These are phyloP conservation scores for Phaeophleospora eucalypticola DNA, from an alignment of 2,329 filamentous ascomycete species.

Conservation along the genomic window DNA sequence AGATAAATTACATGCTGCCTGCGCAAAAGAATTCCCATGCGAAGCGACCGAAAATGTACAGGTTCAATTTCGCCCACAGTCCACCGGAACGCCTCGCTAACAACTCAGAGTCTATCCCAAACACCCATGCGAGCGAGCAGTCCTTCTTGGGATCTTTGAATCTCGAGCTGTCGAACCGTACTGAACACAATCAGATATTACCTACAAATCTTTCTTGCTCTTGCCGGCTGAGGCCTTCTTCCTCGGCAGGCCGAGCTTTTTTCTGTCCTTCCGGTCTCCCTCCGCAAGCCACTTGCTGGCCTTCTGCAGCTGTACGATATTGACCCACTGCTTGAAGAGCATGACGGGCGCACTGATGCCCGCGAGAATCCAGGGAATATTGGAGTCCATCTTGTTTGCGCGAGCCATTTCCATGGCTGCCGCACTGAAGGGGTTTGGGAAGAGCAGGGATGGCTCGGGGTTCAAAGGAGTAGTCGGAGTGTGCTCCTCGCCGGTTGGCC, in stretches of 20 bases:
- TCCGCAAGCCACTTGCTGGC: conserved; percentile 89
- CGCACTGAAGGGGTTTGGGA: conserved; percentile 85
- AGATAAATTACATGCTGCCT: not conserved
- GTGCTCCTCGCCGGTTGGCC: conserved; percentile 45
- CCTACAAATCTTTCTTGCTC: conserved; percentile 12
- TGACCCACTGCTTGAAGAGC: conserved; percentile 88
- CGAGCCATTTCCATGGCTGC: conserved; percentile 85
- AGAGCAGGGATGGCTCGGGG: conserved; percentile 64
- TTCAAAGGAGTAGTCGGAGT: conserved; percentile 40
- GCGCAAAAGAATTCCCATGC: not conserved
- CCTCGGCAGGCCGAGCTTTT: conserved; percentile 23
- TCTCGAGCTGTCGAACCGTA: not conserved
- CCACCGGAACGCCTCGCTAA: conserved; percentile 11
- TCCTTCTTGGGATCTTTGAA: not conserved
- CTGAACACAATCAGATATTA: not conserved
- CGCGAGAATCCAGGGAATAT: conserved; percentile 72
- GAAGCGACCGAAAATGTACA: not conserved
- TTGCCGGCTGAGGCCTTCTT: conserved; percentile 3
- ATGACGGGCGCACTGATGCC: conserved; percentile 80
- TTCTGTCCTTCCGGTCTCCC: conserved; percentile 57
- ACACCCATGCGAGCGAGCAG: not conserved
- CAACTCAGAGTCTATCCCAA: conserved; percentile 3
- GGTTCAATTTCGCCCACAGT: not conserved
- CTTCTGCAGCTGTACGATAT: conserved; percentile 89
- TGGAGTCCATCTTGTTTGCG: conserved; percentile 72